Evolutionary conservation across 2,329 filamentous ascomycete genomes (phyloP).

Genomic region (Penicillium sp.): DNA sequence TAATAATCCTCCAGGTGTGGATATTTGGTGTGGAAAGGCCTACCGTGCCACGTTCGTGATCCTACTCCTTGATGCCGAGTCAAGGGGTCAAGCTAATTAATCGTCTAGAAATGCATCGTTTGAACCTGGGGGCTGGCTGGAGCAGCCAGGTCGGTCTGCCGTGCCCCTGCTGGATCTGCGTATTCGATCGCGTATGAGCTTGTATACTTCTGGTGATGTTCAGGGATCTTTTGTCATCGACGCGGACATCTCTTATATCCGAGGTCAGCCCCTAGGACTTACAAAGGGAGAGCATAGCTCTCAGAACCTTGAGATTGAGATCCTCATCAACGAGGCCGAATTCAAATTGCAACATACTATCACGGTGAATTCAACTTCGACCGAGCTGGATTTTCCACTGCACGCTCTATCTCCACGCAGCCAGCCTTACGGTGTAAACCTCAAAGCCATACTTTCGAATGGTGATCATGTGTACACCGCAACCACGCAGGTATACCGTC

Average conservation of each 20-base stretch:
- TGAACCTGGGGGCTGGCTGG: slow-evolving; percentile 52
- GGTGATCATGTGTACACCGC: slow-evolving; percentile 38
- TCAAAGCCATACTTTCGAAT: slow-evolving; percentile 35
- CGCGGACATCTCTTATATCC: slow-evolving; percentile 42
- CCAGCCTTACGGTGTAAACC: slow-evolving; percentile 40
- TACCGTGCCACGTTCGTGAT: slow-evolving; percentile 42
- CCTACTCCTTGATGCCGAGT: background rate
- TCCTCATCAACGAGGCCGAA: slow-evolving; percentile 24
- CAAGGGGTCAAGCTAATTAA: background rate
- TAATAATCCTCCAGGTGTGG: slow-evolving; percentile 46
- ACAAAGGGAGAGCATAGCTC: slow-evolving; percentile 14
- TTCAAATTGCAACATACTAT: slow-evolving; percentile 29
- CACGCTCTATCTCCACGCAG: slow-evolving; percentile 28
- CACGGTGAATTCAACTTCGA: slow-evolving; percentile 39
- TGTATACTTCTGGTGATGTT: slow-evolving; percentile 49
- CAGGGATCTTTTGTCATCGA: slow-evolving; percentile 46
- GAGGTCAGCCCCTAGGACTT: slow-evolving; percentile 37
- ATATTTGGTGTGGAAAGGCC: slow-evolving; percentile 54
- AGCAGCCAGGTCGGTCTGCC: slow-evolving; percentile 39
- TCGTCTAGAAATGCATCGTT: slow-evolving; percentile 46
- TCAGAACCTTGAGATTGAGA: slow-evolving; percentile 32
- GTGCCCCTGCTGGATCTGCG: slow-evolving; percentile 46
- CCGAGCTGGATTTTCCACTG: slow-evolving; percentile 41
- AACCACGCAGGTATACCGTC: slow-evolving; percentile 41
- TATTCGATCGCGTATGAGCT: slow-evolving; percentile 50